Evolutionary conservation across 2,329 filamentous ascomycete species (phyloP).

Genomic region (Cladosporium phlei): DNA sequence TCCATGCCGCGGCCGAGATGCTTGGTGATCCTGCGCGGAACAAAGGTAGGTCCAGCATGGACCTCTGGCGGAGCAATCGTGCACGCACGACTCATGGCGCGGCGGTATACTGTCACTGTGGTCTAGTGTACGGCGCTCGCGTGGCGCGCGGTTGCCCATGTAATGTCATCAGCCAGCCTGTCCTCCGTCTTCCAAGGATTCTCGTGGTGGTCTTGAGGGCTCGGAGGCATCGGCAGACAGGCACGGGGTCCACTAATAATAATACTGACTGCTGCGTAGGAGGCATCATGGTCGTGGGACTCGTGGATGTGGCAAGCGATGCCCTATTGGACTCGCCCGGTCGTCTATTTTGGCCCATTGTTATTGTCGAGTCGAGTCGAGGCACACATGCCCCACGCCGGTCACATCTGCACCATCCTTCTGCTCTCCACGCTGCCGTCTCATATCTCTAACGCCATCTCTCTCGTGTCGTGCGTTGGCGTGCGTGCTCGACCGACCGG

Average conservation of each 20-base stretch:
- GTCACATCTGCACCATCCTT: conserved; percentile 12
- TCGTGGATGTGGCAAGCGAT: conserved; percentile 9
- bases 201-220: no score
- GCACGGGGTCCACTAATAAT: conserved; percentile 7
- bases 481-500: no score
- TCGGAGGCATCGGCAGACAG: conserved; percentile 14
- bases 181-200: no score
- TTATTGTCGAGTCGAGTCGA: no score
- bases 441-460: conserved; percentile 11
- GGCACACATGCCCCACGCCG: conserved; percentile 3
- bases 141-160: conserved; percentile 12
- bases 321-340: conserved; percentile 12
- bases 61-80: no score
- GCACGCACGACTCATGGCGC: no score
- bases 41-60: no score
- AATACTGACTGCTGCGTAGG: no score
- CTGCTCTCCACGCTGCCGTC: conserved; percentile 8
- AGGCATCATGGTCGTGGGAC: no score
- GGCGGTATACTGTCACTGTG: neutral
- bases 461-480: no score
- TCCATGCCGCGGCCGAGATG: conserved; percentile 9
- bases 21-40: conserved; percentile 14
- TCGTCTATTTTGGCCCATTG: conserved; percentile 11
- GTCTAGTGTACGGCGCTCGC: conserved; percentile 2
- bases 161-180: conserved; percentile 14